Conservation (phyloP, 768 basidiomycete genomes). For the Pulveroboletus sp. region DNA sequence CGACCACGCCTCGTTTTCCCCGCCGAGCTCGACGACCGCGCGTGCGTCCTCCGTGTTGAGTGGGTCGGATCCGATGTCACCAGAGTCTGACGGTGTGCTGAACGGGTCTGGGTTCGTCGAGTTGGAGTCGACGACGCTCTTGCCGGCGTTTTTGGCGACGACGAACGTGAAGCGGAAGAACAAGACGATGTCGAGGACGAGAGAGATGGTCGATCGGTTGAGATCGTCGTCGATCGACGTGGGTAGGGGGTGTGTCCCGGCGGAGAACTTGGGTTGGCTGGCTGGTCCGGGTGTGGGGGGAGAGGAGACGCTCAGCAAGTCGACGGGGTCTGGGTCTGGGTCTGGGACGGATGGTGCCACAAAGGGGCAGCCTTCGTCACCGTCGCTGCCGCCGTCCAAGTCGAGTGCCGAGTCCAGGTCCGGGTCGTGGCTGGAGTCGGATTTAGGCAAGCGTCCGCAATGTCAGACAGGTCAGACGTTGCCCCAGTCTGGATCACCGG, state of each 20-base stretch:
- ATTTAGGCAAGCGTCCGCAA: constrained; percentile 1
- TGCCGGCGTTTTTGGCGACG: constrained; percentile 25
- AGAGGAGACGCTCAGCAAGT: constrained; percentile 4
- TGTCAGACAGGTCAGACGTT: not conserved
- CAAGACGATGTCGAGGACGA: constrained; percentile 26
- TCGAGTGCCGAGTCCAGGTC: not conserved
- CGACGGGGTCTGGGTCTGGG: too few species aligned
- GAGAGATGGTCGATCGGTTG: constrained; percentile 29
- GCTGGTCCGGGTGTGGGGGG: constrained; percentile 2
- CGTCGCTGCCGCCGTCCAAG: constrained; percentile 2
- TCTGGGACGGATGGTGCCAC: constrained; percentile 4
- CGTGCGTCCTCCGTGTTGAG: constrained; percentile 6
- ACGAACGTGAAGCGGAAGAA: constrained; percentile 20
- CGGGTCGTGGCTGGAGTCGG: constrained; percentile 1
- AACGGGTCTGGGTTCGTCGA: not conserved
- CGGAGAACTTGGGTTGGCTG: constrained; percentile 15
- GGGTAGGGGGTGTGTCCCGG: constrained; percentile 11
- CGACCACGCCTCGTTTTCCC: constrained; percentile 6
- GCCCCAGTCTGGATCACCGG: not conserved
- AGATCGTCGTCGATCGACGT: constrained; percentile 24
- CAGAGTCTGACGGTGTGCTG: too few species aligned
- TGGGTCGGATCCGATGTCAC: constrained; percentile 8
- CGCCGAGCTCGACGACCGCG: constrained; percentile 9
- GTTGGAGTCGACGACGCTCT: constrained; percentile 12
- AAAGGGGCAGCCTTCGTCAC: too few species aligned